These are phyloP conservation scores for Coccomyxa sp. DNA, from an alignment of 139 green algal genomes.

Conservation along the genomic window DNA sequence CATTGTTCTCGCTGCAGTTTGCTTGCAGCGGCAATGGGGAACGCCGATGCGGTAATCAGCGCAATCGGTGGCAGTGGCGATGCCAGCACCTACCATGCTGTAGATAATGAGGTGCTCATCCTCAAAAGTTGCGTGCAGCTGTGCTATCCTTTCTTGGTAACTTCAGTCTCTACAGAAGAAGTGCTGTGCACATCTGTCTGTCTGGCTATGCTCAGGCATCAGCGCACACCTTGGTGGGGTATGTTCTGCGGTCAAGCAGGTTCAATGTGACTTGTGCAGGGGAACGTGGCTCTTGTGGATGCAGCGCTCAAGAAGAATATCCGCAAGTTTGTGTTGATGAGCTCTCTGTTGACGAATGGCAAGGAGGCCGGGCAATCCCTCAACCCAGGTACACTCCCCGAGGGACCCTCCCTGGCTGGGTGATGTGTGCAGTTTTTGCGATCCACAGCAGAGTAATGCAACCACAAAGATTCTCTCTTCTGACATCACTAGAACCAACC, in stretches of 20 bases:
- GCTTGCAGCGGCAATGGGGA: constrained; percentile 35
- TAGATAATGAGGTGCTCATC: background rate
- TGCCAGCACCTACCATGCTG: background rate
- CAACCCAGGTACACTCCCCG: no score
- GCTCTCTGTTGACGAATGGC: constrained; percentile 56
- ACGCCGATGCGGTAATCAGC: constrained; percentile 51
- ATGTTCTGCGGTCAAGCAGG: no score
- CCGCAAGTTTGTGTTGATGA: constrained; percentile 56
- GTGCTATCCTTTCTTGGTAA: background rate
- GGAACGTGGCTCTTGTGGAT: constrained; percentile 60
- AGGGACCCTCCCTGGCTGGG: no score
- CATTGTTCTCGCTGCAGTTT: constrained; percentile 15
- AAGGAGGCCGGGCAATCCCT: constrained; percentile 34
- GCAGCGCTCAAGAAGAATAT: constrained; percentile 29
- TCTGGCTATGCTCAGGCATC: no score
- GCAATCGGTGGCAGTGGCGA: constrained; percentile 37
- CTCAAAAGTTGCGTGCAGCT: background rate
- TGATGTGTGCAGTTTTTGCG: no score
- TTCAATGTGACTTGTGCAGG: constrained; percentile 22
- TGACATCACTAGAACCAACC: no score
- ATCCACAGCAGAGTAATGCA: no score
- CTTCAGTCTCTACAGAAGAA: background rate
- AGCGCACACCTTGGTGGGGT: no score
- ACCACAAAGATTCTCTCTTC: no score
- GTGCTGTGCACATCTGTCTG: background rate